Evolutionary conservation across 164 flowering plant species (phyloP).

Genomic region (Vitis cinerea): DNA sequence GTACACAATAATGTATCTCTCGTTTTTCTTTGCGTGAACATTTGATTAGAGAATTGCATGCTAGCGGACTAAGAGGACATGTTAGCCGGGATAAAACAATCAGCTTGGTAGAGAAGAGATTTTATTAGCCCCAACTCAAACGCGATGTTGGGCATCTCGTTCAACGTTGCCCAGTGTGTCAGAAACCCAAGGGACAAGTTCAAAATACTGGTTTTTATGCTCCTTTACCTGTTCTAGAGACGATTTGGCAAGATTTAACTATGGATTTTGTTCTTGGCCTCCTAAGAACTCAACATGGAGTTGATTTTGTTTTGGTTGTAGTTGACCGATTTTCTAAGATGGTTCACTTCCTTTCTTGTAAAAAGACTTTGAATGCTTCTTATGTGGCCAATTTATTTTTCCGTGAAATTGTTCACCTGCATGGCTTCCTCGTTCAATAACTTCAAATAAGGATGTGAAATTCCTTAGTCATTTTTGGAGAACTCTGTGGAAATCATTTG

Average conservation of each 20-base stretch:
- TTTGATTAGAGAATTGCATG: background rate
- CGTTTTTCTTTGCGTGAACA: background rate
- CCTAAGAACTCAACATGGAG: background rate
- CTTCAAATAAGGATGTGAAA: no score
- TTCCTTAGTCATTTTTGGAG: no score
- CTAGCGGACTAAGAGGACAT: background rate
- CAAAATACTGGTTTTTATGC: background rate
- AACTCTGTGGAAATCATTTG: background rate
- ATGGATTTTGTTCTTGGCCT: slow-evolving; percentile 2
- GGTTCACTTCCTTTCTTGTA: background rate
- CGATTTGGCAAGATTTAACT: background rate
- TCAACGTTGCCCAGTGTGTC: background rate
- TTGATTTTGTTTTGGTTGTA: slow-evolving; percentile 4
- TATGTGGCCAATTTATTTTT: background rate
- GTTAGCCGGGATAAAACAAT: background rate
- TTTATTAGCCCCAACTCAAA: background rate
- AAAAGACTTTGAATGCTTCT: background rate
- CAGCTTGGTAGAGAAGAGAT: background rate
- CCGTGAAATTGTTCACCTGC: no score
- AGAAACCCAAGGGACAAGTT: background rate
- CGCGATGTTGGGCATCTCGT: background rate
- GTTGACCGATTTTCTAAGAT: slow-evolving; percentile 4
- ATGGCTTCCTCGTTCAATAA: no score
- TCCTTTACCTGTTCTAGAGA: background rate
- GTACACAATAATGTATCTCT: background rate